Evolutionary conservation across 1,284 basidiomycete genomes (phyloP).

Genomic region (Paramarasmius palmivorus): DNA sequence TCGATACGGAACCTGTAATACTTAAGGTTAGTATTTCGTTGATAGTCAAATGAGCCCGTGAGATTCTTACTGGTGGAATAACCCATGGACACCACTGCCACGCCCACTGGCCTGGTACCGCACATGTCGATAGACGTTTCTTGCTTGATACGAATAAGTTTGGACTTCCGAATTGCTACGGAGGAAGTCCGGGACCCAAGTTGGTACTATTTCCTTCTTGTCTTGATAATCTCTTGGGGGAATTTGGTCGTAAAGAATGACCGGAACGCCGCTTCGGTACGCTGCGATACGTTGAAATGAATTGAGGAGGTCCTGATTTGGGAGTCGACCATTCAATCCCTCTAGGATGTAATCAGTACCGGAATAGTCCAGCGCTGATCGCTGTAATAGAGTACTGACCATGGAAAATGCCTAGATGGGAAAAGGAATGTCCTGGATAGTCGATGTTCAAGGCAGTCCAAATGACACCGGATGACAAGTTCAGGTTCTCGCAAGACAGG

Average conservation of each 20-base stretch:
- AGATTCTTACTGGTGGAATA: conserved; percentile 69
- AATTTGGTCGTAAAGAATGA: conserved; percentile 76
- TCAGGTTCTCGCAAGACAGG: conserved; percentile 62
- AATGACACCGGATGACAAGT: conserved; percentile 75
- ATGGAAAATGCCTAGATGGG: conserved; percentile 88
- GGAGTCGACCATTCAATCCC: conserved; percentile 91
- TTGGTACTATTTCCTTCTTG: conserved; percentile 32
- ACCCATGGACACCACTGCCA: conserved; percentile 77
- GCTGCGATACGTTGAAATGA: conserved; percentile 76
- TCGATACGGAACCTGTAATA: conserved; percentile 85
- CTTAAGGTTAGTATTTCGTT: conserved; percentile 9
- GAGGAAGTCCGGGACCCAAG: conserved; percentile 49
- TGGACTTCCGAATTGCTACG: conserved; percentile 43
- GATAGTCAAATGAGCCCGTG: background rate
- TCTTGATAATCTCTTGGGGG: conserved; percentile 48
- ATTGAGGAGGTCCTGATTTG: conserved; percentile 95
- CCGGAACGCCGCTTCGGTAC: conserved; percentile 71
- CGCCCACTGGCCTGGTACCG: conserved; percentile 68
- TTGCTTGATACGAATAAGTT: conserved; percentile 57
- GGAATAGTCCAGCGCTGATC: conserved; percentile 7
- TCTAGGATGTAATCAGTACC: conserved; percentile 49
- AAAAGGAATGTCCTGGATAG: conserved; percentile 96
- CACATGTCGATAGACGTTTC: conserved; percentile 66
- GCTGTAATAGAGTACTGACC: conserved; percentile 47
- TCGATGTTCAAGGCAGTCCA: conserved; percentile 97